Base-by-base conservation (phyloP, 352 stramenopile genomes). In the Pythium vanterpoolii region DNA sequence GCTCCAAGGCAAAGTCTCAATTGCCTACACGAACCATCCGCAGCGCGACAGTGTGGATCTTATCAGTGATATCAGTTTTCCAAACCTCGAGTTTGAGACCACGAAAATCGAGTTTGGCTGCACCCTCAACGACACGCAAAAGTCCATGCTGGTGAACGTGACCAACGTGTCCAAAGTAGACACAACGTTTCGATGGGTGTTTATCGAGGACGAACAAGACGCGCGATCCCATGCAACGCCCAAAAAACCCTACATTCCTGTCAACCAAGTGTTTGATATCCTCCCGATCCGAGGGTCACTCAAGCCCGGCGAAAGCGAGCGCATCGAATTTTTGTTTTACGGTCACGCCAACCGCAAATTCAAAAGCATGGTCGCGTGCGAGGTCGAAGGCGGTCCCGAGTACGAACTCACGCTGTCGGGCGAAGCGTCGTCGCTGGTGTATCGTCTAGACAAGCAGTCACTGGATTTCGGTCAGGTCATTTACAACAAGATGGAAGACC, bases 191-290 rank as follows among this genome's bases (percentile, higher is more conserved):
- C 73, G 77, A 2, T 98, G 95, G 95, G 76, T 96, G n/a, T 98
- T 98, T 38, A 80, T 98, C 28, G 95, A 98, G 53, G 84, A 98
- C 51, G 87, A 93, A 45, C 84, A 87, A 36, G 89, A 96, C 27
- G 66, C 79, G 11, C 57, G 68, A 5, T 60, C 71, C 13, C 60
- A 67, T 1, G 77, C 81, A 5, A 95, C 83, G 6, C 56, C 68
- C 10, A 93, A 88, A 64, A 88, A 88, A 28, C 83, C 89, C 26
- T 91, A 90, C 69, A 93, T 98, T 43, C 89, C 92, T 10, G 85
- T 96, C 28, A 97, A 96, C 45, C 84, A 96, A 66, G 89, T 98
- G 13, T 98, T 98, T 64, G 95, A 98, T 54, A 97, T 98, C 30
- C 61, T 98, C 4, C 95, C 95, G 4, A 97, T 98, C 27, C 82